Evolutionary conservation across 352 stramenopile genomes (phyloP), one percentile per base, ranked within the genome.

Genomic region (Blastocystis sp.): DNA sequence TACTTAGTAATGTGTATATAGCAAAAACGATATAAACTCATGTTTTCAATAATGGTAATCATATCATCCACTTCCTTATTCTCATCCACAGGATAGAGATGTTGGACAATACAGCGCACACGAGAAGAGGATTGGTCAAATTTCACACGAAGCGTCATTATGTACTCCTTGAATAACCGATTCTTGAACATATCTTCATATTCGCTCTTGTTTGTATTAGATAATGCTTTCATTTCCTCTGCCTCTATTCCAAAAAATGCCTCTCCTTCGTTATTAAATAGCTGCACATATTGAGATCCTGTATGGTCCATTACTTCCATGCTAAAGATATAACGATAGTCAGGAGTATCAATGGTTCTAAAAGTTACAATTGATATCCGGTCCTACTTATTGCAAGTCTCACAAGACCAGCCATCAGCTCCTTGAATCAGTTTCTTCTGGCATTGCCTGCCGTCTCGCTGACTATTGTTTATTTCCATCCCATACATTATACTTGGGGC

Each of bases 341-440:
- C 55, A 39, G 73, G 73, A 20, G 73, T 34, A 5, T 34, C 47
- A 16, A 85, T 24, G 7, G 30, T 9, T 43, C 70, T 81, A 18
- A 20, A 3, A n/a, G 20, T 81, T 45, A 81, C 39, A 20, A 30
- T 18, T 1, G 16, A 47, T 65, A 11, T 43, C 18, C 41, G 11
- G 41, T 41, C 45, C 26, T 65, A 81, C 73, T 68, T 41, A 18
- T 53, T 53, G 41, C 73, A 85, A 3, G 50, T 6, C 56, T 85
- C 73, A 43, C 73, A 85, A 8, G 45, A 59, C 73, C 73, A 85
- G 13, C 73, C 73, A 24, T 85, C 73, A 20, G 26, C 43, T 20
- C 24, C 43, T 34, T 85, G 73, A 30, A 30, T 85, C 50, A 85
- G 43, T 43, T 85, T 85, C 73, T 85, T 85, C 73, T 85, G 73